phyloP scores from a whole-genome alignment of 495 filamentous ascomycete species.

The Sordaria brevicollis region DNA sequence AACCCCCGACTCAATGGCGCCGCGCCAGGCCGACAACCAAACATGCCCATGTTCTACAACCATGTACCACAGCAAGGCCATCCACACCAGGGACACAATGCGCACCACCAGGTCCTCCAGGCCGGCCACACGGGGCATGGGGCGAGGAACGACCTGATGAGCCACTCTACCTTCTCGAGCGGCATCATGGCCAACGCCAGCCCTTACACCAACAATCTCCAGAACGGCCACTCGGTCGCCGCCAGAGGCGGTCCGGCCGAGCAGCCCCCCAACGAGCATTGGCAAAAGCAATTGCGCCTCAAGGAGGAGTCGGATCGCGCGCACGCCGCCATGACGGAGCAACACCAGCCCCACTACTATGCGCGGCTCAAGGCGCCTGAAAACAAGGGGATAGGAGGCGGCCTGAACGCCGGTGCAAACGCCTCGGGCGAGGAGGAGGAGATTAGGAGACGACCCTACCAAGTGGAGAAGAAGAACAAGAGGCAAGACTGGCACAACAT shows the following conservation, averaged over 20 bases:
- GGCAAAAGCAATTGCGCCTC: constrained; percentile 76
- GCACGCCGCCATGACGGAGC: constrained; percentile 57
- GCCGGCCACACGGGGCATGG: constrained; percentile 61
- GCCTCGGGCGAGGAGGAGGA: constrained; percentile 53
- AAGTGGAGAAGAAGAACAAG: constrained; percentile 43
- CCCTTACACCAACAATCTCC: constrained; percentile 63
- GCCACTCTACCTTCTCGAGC: constrained; percentile 69
- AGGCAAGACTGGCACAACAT: constrained; percentile 83
- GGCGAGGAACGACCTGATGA: constrained; percentile 41
- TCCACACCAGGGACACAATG: constrained; percentile 64
- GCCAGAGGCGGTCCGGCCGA: constrained; percentile 33
- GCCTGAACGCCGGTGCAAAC: constrained; percentile 20
- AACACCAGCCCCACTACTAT: constrained; percentile 43
- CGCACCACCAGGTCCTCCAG: constrained; percentile 60
- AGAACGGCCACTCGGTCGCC: constrained; percentile 56
- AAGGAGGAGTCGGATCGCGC: constrained; percentile 57
- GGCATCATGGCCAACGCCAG: constrained; percentile 63
- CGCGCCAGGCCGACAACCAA: constrained; percentile 33
- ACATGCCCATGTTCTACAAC: constrained; percentile 52
- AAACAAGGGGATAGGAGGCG: constrained; percentile 47
- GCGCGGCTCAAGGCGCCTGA: constrained; percentile 42
- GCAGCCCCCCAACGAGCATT: constrained; percentile 58
- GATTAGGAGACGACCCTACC: constrained; percentile 44
- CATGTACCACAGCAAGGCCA: constrained; percentile 56
- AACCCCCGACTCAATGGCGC: constrained; percentile 55